Evolutionary conservation across 2,329 filamentous ascomycete genomes (phyloP), one percentile per base, ranked within the genome.

Genomic region (Diaporthe sp.): DNA sequence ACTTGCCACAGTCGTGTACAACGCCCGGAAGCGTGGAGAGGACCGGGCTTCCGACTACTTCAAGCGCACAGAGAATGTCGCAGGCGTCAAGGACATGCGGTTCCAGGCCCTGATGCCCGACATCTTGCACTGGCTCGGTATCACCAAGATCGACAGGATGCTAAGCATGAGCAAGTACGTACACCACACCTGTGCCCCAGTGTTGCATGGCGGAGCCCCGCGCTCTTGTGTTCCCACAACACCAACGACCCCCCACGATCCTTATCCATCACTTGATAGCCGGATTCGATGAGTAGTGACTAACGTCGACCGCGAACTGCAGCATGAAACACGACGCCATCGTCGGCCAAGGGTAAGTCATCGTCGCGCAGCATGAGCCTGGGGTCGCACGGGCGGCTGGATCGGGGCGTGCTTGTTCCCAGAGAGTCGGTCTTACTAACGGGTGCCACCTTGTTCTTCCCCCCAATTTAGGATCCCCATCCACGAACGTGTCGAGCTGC

Each of bases 101-200:
- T 98, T 98, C 89, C 97, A 98, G 87, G 96, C 96, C 38, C 88
- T 99, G 72, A 98, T 98, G 97, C 96, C 97, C 45, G 95, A 98
- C 83, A 97, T 98, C 78, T 89, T 98, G 71, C 97, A 98, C 85
- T 98, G 97, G 97, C 90, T 99, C 40, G 97, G 97, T 76, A 98
- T 99, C 82, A 97, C 94, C 82, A 98, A 98, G 89, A 98, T 99
- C 81, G 97, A 99, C 83, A 90, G 96, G 76, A 99, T 98, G 97
- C 87, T 98, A 79, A 97, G 95, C 86, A 98, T 98, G 97, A 97
- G 95, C 85, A 97, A 98, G 92, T 94, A 82, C 87, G 92, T 87
- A 42, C 13, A 30, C 47, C 25, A 30, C 35, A 42, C 47, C 22
- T 54, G 40, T 58, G 35, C 57, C 57, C 45, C 60, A 42, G 17